A percentile compares a stretch with the other conserved stretches of the same genome.
These are phyloP conservation scores for Fusarium solani-melongenae DNA, from an alignment of 2,329 filamentous ascomycete species.

Conservation along the genomic window DNA sequence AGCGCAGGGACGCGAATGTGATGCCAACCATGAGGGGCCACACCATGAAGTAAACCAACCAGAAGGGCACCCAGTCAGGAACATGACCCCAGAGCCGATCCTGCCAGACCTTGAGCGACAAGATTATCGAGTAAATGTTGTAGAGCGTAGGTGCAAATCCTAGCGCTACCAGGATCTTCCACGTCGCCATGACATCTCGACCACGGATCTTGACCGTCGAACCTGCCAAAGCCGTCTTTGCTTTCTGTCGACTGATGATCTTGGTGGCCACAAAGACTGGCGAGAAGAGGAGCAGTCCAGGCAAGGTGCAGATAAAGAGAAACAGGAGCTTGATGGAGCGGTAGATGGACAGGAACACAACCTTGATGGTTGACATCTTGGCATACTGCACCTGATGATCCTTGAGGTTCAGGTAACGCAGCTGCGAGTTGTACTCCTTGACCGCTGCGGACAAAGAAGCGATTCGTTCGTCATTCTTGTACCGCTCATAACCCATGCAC, in stretches of 20 bases:
- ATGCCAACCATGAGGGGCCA: conserved; percentile 86
- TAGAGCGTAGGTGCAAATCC: conserved; percentile 86
- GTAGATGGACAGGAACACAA: conserved; percentile 82
- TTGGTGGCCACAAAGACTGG: conserved; percentile 89
- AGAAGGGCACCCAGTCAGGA: conserved; percentile 83
- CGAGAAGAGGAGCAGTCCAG: conserved; percentile 87
- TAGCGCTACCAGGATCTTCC: conserved; percentile 91
- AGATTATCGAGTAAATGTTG: conserved; percentile 79
- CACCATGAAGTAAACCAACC: conserved; percentile 78
- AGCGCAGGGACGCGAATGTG: conserved; percentile 92
- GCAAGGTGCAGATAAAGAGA: conserved; percentile 83
- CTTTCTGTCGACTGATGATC: conserved; percentile 83
- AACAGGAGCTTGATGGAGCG: conserved; percentile 81
- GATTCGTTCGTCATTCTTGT: conserved; percentile 91
- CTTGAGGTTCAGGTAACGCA: conserved; percentile 86
- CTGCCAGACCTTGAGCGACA: conserved; percentile 81
- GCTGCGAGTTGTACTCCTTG: conserved; percentile 85
- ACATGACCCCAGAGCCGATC: conserved; percentile 87
- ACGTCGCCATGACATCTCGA: conserved; percentile 90
- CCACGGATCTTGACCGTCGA: conserved; percentile 91
- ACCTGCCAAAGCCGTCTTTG: conserved; percentile 83
- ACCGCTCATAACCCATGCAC: conserved; percentile 89
- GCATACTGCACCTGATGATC: conserved; percentile 97
- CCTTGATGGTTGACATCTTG: conserved; percentile 80
- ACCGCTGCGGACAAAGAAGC: conserved; percentile 79